A percentile compares a stretch with the other conserved stretches of the same genome.
These are phyloP conservation scores for Mortierella sp. DNA, from an alignment of 371 early-diverging fungal species.

Conservation along the genomic window DNA sequence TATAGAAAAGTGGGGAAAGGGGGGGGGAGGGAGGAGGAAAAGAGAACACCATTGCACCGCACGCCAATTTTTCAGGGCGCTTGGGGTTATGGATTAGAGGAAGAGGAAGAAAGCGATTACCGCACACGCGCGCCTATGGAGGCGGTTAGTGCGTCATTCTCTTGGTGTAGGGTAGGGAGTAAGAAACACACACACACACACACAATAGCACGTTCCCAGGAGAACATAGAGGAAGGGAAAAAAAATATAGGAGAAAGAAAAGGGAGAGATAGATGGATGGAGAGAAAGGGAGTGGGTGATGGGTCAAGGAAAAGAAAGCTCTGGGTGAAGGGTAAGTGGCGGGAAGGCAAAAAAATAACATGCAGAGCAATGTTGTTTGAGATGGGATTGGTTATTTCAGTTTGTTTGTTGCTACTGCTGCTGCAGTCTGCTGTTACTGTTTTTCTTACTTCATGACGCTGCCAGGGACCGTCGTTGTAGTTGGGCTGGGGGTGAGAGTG, in stretches of 20 bases:
- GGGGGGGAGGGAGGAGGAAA: neutral
- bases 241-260: neutral
- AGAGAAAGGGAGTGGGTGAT: neutral
- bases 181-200: too few relatives aligned
- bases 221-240: neutral
- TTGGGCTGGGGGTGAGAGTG: neutral
- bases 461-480: conserved; percentile 41
- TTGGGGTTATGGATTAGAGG: neutral
- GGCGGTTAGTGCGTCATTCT: neutral
- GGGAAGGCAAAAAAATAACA: neutral
- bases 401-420: neutral
- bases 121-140: neutral
- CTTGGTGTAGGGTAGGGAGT: neutral
- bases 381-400: neutral
- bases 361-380: neutral
- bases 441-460: conserved; percentile 43
- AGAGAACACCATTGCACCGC: neutral
- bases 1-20: too few relatives aligned
- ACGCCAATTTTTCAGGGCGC: neutral
- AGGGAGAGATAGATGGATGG: neutral
- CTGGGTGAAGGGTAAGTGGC: neutral
- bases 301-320: too few relatives aligned
- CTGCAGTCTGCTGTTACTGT: neutral
- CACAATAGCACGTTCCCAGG: neutral
- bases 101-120: neutral